A percentile compares a stretch with the other conserved stretches of the same genome.
These are phyloP conservation scores for Globisporangium lucens DNA, from an alignment of 352 stramenopile species.

Conservation along the genomic window DNA sequence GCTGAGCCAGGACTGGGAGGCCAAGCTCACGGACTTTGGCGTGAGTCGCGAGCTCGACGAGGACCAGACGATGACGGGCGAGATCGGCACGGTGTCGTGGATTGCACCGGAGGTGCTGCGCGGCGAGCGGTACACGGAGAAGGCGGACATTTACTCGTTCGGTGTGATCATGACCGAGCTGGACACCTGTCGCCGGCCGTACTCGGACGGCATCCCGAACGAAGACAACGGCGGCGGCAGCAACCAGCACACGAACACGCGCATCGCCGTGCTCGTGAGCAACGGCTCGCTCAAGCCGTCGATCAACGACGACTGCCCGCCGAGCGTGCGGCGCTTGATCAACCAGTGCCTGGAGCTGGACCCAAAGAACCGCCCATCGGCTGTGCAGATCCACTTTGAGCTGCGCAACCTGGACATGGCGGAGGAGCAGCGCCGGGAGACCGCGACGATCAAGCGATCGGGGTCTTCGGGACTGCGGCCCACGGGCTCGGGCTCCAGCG, in stretches of 20 bases:
- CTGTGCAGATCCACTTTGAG: conserved; percentile 67
- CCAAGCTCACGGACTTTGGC: conserved; percentile 27
- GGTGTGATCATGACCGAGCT: conserved; percentile 37
- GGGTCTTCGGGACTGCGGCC: neutral
- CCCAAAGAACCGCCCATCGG: conserved; percentile 49
- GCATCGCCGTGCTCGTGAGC: conserved; percentile 58
- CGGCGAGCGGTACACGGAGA: conserved; percentile 26
- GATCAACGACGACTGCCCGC: conserved; percentile 49
- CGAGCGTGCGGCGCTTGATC: conserved; percentile 40
- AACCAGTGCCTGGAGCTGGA: conserved; percentile 50
- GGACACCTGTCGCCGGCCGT: conserved; percentile 35
- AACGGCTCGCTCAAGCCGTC: conserved; percentile 40
- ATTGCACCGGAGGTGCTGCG: conserved; percentile 32
- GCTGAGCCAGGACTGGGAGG: conserved; percentile 17
- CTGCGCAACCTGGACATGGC: conserved; percentile 27
- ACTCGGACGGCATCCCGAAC: conserved; percentile 17
- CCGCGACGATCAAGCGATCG: neutral
- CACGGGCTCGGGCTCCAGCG: neutral
- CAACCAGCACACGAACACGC: conserved; percentile 22
- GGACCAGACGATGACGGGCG: conserved; percentile 32
- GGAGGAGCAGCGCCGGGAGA: conserved; percentile 9
- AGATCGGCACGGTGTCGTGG: conserved; percentile 35
- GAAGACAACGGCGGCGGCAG: conserved; percentile 16
- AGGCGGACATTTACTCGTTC: conserved; percentile 30
- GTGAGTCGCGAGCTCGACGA: conserved; percentile 25